Evolutionary conservation across 768 basidiomycete genomes (phyloP), one percentile per base, ranked within the genome.

Genomic region (Hypholoma sublateritium): DNA sequence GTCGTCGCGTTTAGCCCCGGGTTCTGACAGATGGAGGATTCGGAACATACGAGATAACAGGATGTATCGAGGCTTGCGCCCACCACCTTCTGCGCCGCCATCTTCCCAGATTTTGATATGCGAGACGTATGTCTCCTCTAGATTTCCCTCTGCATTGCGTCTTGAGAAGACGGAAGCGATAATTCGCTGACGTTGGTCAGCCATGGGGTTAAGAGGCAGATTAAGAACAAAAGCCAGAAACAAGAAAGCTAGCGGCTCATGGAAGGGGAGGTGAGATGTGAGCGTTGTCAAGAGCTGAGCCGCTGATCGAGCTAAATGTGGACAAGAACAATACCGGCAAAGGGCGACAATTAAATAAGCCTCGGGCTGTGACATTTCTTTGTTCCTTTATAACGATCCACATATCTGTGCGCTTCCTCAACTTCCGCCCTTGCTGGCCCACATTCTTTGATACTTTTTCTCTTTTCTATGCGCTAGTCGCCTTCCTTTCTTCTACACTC

Each of bases 41-140:
- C 50, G 58, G 43, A 58, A 86, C 91, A 74, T 78, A 95, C 95
- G 84, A 62, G 95, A 91, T 28, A 98, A 75, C 58, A 98, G 79
- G 58, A 98, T 89, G 71, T 93, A 98, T 62, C 96, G 82, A 39
- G 93, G 88, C 71, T 98, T 98, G 68, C 75, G 80, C 19, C 83
- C 87, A 12, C 83, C 85, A 9, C 83, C 83, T 56, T 89, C 90
- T 41, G 75, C 65, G 7, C 81, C 80, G 44, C 83, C 80, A 63
- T 96, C 93, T 74, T 98, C 96, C 87, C 88, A 93, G 25, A 98
- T 93, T 79, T 95, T 97, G 70, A 96, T 64, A 73, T 95, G 95
- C 37, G 87, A 80, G 56, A 95, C 85, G 69, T 97, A 95, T 17
- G 80, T 80, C 70, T 97, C 94, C 57, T 87, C 88, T 0, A 86